Evolutionary conservation across 352 stramenopile genomes (phyloP).

Genomic region (Poterioochromonas sp.): DNA sequence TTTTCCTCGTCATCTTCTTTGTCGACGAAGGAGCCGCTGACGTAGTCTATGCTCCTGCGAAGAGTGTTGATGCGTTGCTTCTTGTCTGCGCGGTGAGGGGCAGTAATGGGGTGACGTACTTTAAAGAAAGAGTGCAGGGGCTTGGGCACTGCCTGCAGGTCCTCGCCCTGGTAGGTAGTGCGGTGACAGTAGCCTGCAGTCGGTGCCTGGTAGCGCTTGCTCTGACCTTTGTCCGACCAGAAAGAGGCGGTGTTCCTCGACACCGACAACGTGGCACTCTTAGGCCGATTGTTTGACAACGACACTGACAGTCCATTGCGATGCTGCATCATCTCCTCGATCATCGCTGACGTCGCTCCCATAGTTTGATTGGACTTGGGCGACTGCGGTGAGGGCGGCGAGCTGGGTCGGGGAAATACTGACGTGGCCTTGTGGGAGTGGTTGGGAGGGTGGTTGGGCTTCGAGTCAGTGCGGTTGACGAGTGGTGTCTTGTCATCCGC

Average conservation of each 20-base stretch:
- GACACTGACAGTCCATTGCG: not conserved
- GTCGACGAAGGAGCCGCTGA: not conserved
- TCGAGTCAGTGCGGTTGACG: not conserved
- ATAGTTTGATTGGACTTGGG: not conserved
- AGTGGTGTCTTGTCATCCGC: not conserved
- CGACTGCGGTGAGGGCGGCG: not conserved
- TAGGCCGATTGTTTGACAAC: no score
- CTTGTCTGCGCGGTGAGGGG: not conserved
- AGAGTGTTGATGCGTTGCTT: no score
- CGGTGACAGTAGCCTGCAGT: not conserved
- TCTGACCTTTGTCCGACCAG: no score
- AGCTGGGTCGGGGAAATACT: not conserved
- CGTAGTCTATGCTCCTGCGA: not conserved
- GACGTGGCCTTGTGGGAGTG: not conserved
- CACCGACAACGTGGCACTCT: no score
- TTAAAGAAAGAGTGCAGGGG: not conserved
- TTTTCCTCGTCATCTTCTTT: not conserved
- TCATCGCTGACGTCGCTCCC: not conserved
- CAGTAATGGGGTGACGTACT: not conserved
- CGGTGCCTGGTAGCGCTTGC: not conserved
- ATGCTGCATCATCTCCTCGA: not conserved
- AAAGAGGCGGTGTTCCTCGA: no score
- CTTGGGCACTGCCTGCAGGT: not conserved
- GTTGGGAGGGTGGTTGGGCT: not conserved
- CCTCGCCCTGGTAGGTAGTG: no score